phyloP scores from a whole-genome alignment of 192 early-diverging fungal species.

The Mortierella hygrophila region DNA sequence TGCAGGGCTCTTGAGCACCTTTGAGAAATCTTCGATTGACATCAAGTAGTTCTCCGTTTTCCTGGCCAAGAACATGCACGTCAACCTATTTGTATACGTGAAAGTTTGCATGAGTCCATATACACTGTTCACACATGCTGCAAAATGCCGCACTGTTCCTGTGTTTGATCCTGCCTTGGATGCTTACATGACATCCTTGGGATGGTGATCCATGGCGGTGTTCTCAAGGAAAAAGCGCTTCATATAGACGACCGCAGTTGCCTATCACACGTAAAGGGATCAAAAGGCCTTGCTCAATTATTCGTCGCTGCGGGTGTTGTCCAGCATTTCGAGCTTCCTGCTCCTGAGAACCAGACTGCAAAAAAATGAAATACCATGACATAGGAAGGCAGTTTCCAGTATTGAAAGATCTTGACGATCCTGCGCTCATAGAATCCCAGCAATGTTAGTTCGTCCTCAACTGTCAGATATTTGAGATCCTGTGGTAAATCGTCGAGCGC shows the following conservation, averaged over 20 bases:
- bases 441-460: constrained; percentile 66
- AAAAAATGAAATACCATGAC: constrained; percentile 42
- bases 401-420: constrained; percentile 58
- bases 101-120: neutral
- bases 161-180: neutral
- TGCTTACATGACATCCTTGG: constrained; percentile 76
- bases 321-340: constrained; percentile 5
- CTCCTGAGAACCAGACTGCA: neutral
- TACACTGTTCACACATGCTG: neutral
- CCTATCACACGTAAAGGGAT: constrained; percentile 61
- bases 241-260: constrained; percentile 84
- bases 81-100: constrained; percentile 54
- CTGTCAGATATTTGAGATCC: constrained; percentile 60
- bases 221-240: constrained; percentile 87
- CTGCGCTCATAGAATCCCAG: constrained; percentile 68
- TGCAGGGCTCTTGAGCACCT: constrained; percentile 56
- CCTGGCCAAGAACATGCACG: constrained; percentile 82
- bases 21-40: constrained; percentile 79
- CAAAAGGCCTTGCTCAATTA: neutral
- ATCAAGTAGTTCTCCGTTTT: constrained; percentile 82
- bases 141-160: neutral
- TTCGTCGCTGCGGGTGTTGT: neutral
- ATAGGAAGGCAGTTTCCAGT: constrained; percentile 60
- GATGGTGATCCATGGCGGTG: constrained; percentile 85
- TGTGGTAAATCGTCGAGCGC: constrained; percentile 22